Base-by-base conservation (phyloP, 331 rosid species). In the Malus hybrid region DNA sequence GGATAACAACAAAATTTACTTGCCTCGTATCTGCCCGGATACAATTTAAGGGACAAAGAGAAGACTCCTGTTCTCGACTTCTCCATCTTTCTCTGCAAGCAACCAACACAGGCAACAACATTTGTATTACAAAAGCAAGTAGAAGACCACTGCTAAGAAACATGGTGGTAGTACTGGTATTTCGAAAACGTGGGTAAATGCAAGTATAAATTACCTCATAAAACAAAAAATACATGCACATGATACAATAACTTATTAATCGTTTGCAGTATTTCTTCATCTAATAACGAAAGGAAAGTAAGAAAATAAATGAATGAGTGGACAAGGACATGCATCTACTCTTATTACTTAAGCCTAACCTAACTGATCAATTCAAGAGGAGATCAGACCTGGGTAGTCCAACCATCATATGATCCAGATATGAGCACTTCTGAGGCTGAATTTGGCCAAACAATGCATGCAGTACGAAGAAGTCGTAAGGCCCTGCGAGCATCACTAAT, bases 1-100 rank as follows among this genome's bases (percentile, higher is more conserved):
- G 63, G 11, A 44, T 7, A 12, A 29, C 11, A 62, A 39, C 60
- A 67, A 42, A 62, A 67, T 33, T 70, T 46, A 71, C 89, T 16
- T 67, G 90, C 99, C 93, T 95, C 98, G 3, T 95, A 92, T 84
- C 62, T 88, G 79, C 99, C 98, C 7, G 99, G 99, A 83, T 92
- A 95, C 85, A 95, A 71, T 83, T 88, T 84, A 75, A 95, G 86
- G 85, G 12, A 32, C 80, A 83, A 3, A 39, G 94, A 84, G 86
- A 95, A 92, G 70, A 92, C 36, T 69, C 99, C 98, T 13, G 85
- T 59, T 48, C 78, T 67, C 15, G 88, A 88, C 80, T 71, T 85
- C 77, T 84, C 92, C 99, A 95, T 92, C 84, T 80, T 91, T 76
- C 91, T 89, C 98, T 91, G 89, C 86, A 86, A 79, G 54, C 55